Conservation (phyloP, 179 eudicot species). For the Beta lomatogona region DNA sequence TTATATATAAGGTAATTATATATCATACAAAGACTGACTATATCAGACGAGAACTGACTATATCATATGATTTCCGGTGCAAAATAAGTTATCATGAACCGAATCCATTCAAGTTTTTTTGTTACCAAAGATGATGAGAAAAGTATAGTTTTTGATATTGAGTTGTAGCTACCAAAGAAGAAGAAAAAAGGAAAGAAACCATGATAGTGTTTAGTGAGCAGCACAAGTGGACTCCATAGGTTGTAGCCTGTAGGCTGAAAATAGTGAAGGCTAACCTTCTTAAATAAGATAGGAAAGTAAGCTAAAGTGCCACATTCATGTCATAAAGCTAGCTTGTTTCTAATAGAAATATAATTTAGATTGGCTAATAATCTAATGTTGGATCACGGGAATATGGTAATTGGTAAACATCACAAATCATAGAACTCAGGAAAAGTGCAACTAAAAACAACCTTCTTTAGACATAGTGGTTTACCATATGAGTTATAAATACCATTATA, state of each 20-base stretch:
- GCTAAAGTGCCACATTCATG: background rate
- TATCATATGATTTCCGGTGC: no score
- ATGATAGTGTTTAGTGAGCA: background rate
- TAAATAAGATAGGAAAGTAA: background rate
- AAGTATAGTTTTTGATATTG: background rate
- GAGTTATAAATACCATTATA: background rate
- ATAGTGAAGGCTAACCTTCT: background rate
- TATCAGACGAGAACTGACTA: no score
- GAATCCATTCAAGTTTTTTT: no score
- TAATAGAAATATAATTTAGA: no score
- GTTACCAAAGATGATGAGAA: background rate
- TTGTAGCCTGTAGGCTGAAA: background rate
- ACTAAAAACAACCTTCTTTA: conserved; percentile 4
- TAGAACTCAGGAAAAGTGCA: background rate
- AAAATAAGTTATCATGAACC: no score
- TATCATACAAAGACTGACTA: no score
- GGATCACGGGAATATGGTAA: conserved; percentile 8
- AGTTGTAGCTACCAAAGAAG: background rate
- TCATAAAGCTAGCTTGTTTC: background rate
- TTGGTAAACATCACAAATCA: background rate
- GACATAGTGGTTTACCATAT: background rate
- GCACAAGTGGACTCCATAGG: background rate
- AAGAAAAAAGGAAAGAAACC: no score
- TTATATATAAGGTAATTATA: no score
- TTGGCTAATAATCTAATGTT: background rate